Base-by-base conservation (phyloP, 495 filamentous ascomycete genomes). In the Daldinia concentrica region DNA sequence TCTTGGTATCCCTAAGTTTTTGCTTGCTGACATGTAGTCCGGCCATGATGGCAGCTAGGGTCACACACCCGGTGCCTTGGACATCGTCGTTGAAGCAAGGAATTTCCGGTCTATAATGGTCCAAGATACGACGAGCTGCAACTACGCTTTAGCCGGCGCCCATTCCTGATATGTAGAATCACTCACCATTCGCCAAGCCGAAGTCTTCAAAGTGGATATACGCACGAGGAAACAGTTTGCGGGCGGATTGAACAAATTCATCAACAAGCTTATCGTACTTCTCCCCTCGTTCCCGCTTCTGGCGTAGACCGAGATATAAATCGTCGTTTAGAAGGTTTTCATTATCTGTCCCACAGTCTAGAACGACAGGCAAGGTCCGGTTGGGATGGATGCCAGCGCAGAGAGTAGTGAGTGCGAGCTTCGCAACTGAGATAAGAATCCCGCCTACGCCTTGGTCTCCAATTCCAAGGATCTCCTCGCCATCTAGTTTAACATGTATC, bases 31-130 rank as follows among this genome's bases (percentile, higher is more conserved):
- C 87, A 59, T 92, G 86, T 12, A 93, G 79, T 2, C 84, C 92
- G 1, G 92, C 86, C 79, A 92, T 87, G 65, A 97, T 90, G 0
- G 90, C 93, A 0, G 93, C 93, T 4, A 97, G 82, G 0, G 93
- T 96, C 2, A 97, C 92, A 37, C 91, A 92, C 0, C 94, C 93
- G 1, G 94, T 97, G 2, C 93, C 93, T 76, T 97, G 94, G 1
- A 97, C 90, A 79, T 97, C 93, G 59, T 97, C 93, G 66, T 97
- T 97, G 84, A 97, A 95, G 77, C 93, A 97, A 0, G 94, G 83
- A 6, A 96, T 88, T 22, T 90, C 66, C 0, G 88, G 81, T 5
- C 88, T 83, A 70, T 93, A 96, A 36, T 86, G 88, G 62, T 97
- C 91, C 7, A 97, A 82, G 4, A 97, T 87, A 19, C 90, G 84